A percentile compares a stretch with the other conserved stretches of the same genome.
Conservation (phyloP, 495 filamentous ascomycete genomes). For the Trichocladium uniseriatum region DNA sequence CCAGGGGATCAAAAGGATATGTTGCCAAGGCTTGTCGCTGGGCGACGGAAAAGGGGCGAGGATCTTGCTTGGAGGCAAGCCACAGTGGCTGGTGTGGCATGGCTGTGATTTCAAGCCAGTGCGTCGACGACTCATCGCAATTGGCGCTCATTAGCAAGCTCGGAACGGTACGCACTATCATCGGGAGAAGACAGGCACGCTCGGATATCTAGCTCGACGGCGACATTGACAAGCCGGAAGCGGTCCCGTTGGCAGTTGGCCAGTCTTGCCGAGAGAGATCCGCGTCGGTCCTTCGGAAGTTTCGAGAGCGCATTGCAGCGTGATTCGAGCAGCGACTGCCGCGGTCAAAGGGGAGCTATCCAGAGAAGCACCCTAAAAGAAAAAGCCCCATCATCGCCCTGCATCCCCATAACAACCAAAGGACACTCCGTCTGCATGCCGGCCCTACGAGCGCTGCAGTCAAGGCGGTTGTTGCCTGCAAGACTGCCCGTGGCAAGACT, state of each 20-base stretch:
- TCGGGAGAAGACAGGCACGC: neutral
- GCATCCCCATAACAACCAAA: neutral
- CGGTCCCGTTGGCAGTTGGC: neutral
- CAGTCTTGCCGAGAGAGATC: neutral
- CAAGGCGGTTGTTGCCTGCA: conserved; percentile 8
- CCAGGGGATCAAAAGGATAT: too few species aligned
- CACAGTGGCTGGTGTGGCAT: conserved; percentile 3
- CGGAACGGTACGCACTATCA: neutral
- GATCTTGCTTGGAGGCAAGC: too few species aligned
- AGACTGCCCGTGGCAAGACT: neutral
- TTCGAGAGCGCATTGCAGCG: neutral
- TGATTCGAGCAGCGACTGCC: neutral
- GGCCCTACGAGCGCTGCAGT: conserved; percentile 15
- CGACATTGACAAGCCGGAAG: neutral
- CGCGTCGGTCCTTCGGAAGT: conserved; percentile 7
- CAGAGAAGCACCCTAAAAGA: neutral
- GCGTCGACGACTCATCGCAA: neutral
- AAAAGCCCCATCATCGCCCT: neutral
- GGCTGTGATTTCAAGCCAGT: neutral
- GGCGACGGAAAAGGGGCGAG: neutral
- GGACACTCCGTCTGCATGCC: conserved; percentile 11
- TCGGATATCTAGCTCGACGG: neutral
- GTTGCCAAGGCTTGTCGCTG: neutral
- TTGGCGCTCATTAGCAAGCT: neutral
- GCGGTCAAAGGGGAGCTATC: conserved; percentile 10